Base-by-base conservation (phyloP, 2,329 filamentous ascomycete genomes). In the Diaporthe sp. region DNA sequence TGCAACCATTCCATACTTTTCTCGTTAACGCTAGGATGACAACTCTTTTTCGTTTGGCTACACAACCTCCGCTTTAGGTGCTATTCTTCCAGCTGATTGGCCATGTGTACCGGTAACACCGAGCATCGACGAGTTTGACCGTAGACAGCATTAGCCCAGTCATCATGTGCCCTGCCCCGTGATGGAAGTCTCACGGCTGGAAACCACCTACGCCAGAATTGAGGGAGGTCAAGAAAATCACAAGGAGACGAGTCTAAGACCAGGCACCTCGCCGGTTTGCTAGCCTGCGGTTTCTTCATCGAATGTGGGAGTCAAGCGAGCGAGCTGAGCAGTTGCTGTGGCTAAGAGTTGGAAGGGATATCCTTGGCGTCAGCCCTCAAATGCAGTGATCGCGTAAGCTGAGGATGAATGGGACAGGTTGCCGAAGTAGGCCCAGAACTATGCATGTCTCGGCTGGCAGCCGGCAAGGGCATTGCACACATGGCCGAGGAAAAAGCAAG, bases 381-480 rank as follows among this genome's bases (percentile, higher is more conserved):
- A 57, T 70, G 61, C 46, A n/a, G 55, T 62, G 71, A 61, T 46
- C n/a, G 37, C 19, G 25, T 39, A 17, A 15, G 34, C 46, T 13
- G 31, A 49, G 7, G 46, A 25, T 74, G 39, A 49, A 55, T 65
- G 62, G 61, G 44, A 74, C 25, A 44, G 22, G 42, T 46, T 44
- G 42, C 49, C 34, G 51, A 75, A 58, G 42, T 19, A 37, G 19
- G 34, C 51, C 25, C n/a, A n/a, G 67, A 28, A 19, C 25, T 19
- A 65, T 61, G 75, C 72, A 62, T 58, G 75, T 76, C 72, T 71
- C 75, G 72, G 75, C 39, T 67, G 19, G 13, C n/a, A 53, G 73
- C 72, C 58, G 65, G 58, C 49, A 39, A 67, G 8, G 39, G 28
- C 62, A 31, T 42, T 42, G 67, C 25, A 42, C 55, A 57, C 55